A percentile compares a stretch with the other conserved stretches of the same genome.
phyloP scores from a whole-genome alignment of 495 filamentous ascomycete species.

The Xylaria nigripes region DNA sequence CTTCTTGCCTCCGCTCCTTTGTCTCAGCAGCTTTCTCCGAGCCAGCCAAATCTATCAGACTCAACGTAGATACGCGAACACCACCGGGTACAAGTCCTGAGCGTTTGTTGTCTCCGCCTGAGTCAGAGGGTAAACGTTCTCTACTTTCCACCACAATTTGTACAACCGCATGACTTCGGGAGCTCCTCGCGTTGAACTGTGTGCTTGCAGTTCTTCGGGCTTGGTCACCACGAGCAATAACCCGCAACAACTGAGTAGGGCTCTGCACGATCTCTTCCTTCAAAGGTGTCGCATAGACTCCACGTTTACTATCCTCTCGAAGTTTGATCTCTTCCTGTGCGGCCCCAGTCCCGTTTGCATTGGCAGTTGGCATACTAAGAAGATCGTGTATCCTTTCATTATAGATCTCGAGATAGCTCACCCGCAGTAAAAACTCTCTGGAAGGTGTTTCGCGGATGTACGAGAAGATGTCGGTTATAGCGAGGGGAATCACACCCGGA shows the following conservation, averaged over 20 bases:
- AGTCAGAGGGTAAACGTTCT: slow-evolving; percentile 60
- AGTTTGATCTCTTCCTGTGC: slow-evolving; percentile 87
- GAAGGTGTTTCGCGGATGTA: slow-evolving; percentile 96
- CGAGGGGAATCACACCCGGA: slow-evolving; percentile 94
- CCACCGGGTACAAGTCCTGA: slow-evolving; percentile 76
- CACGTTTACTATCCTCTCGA: slow-evolving; percentile 88
- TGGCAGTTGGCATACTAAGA: slow-evolving; percentile 58
- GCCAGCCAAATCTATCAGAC: slow-evolving; percentile 91
- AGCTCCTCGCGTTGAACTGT: slow-evolving; percentile 92
- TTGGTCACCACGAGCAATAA: slow-evolving; percentile 91
- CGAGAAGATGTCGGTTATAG: slow-evolving; percentile 97
- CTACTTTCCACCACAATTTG: slow-evolving; percentile 97
- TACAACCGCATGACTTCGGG: slow-evolving; percentile 93
- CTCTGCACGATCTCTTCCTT: slow-evolving; percentile 99
- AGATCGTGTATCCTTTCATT: slow-evolving; percentile 97
- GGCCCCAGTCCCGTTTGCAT: slow-evolving; percentile 31
- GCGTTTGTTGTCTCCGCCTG: slow-evolving; percentile 56
- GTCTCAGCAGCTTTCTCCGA: slow-evolving; percentile 93
- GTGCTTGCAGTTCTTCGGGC: slow-evolving; percentile 84
- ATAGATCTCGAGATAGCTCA: slow-evolving; percentile 98
- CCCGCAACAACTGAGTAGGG: slow-evolving; percentile 86
- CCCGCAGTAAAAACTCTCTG: slow-evolving; percentile 87
- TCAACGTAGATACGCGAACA: slow-evolving; percentile 89
- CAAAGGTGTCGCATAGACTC: slow-evolving; percentile 90
- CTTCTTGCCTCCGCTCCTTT: slow-evolving; percentile 89